Base-by-base conservation (phyloP, 2,329 filamentous ascomycete species). In the Geosmithia flava region DNA sequence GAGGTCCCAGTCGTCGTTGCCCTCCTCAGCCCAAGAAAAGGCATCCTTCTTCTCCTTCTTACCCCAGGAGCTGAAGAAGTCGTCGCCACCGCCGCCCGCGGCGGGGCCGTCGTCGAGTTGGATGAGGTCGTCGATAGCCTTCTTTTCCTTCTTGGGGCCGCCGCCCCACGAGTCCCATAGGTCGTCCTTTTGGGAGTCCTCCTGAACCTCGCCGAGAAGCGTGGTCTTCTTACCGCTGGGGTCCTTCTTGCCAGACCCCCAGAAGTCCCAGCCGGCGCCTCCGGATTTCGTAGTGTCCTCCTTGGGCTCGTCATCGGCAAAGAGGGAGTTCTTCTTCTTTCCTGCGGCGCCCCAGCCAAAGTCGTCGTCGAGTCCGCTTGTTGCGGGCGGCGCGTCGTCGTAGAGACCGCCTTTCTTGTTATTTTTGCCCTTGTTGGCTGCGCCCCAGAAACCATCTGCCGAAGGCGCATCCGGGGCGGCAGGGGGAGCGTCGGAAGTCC, bases 51-150 rank as follows among this genome's bases (percentile, higher is more conserved):
- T 78, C 51, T 63, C 62, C 47, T 59, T 59, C 49, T 60, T 62
- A 30, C 72, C 74, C 68, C 77, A 80, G 45, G 73, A 71, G 50
- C 67, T 71, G 59, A 77, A 78, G 53, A 77, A 76, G 49, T 74
- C 74, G 42, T 68, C 67, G 15, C 59, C 62, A 37, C 63, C 57
- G 46, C 63, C 53, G 45, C 62, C 60, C 40, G 55, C 54, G 37
- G 55, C 54, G 42, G 58, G 58, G 29, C 53, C 51, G 15, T 62
- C 64, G 52, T 59, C 64, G 45, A 65, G 57, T 39, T 64, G 62
- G 50, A 65, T 64, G 50, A 68, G 57, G 47, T 68, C 59, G 51
- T 60, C 52, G 45, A 59, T 52, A 23, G 53, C 61, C 49, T 68
- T 69, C 52, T 69, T 71, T 19, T 58, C 55, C 49, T 63, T 66